Percentiles rank a stretch among this genome's conserved stretches.
Evolutionary conservation across 164 flowering plant genomes (phyloP).

Genomic region (Vitis amurensis): DNA sequence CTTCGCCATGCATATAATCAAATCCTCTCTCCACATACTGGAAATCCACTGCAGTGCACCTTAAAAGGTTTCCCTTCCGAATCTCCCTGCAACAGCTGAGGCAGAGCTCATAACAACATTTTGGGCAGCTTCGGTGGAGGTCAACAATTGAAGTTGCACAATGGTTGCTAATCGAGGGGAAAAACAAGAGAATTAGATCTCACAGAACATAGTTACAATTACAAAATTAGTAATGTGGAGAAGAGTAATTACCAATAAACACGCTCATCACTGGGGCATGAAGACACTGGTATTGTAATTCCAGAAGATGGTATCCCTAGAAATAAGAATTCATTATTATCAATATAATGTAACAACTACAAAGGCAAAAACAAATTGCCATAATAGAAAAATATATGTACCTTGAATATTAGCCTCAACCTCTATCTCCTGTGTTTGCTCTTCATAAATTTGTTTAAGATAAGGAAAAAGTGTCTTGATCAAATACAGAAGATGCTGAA

Average conservation of each 20-base stretch:
- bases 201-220: not conserved
- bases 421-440: constrained; percentile 59
- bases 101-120: constrained; percentile 78
- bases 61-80: constrained; percentile 46
- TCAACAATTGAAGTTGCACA: constrained; percentile 86
- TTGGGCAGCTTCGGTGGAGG: constrained; percentile 80
- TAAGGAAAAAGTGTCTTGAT: constrained; percentile 54
- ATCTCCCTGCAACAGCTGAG: constrained; percentile 74
- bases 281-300: constrained; percentile 34
- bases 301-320: constrained; percentile 39
- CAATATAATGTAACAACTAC: not conserved
- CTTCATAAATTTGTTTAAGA: constrained; percentile 46
- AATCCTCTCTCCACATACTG: constrained; percentile 45
- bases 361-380: not conserved
- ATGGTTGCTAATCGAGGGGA: constrained; percentile 51
- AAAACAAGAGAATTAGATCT: not conserved
- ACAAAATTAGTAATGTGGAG: not conserved
- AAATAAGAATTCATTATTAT: constrained; percentile 2
- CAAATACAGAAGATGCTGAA: constrained; percentile 48
- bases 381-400: constrained; percentile 11
- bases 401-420: constrained; percentile 62
- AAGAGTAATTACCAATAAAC: constrained; percentile 59
- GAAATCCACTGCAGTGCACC: constrained; percentile 30
- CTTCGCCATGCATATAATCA: constrained; percentile 70
- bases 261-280: constrained; percentile 55